phyloP scores from a whole-genome alignment of 495 filamentous ascomycete genomes.

The Penicillium goetzii region DNA sequence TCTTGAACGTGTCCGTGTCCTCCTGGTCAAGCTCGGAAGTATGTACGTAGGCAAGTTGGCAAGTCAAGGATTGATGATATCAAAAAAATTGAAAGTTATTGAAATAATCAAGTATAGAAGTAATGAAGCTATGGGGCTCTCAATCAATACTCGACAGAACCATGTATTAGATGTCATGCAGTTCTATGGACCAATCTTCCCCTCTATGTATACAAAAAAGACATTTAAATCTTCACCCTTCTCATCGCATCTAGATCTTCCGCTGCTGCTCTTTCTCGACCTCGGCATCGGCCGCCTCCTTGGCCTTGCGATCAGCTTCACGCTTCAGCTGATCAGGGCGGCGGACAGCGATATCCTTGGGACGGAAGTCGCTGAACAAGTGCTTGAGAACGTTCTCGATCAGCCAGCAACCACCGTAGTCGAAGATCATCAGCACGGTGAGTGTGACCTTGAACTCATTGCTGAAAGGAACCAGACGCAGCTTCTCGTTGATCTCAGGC shows the following conservation, averaged over 20 bases:
- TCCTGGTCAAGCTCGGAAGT: too few relatives aligned
- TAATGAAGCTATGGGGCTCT: neutral
- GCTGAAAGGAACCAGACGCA: slow-evolving; percentile 91
- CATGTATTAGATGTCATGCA: slow-evolving; percentile 27
- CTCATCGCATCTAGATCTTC: slow-evolving; percentile 32
- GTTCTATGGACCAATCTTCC: slow-evolving; percentile 25
- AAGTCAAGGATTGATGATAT: neutral
- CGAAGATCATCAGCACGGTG: slow-evolving; percentile 82
- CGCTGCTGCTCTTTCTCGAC: slow-evolving; percentile 55
- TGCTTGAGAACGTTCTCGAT: slow-evolving; percentile 88
- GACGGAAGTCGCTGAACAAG: slow-evolving; percentile 87
- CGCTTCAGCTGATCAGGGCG: slow-evolving; percentile 83
- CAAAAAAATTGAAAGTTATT: neutral
- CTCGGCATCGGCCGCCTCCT: slow-evolving; percentile 60
- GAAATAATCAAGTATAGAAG: neutral
- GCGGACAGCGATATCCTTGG: slow-evolving; percentile 90
- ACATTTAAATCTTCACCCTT: slow-evolving; percentile 7
- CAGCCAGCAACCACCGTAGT: slow-evolving; percentile 86
- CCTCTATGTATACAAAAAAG: slow-evolving; percentile 32
- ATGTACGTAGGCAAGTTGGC: neutral
- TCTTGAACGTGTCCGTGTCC: neutral
- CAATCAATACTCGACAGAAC: slow-evolving; percentile 12
- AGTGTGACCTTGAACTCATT: slow-evolving; percentile 87
- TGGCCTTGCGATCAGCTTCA: slow-evolving; percentile 68
- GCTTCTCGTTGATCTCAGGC: slow-evolving; percentile 91